Conservation (phyloP, 768 basidiomycete species). For the Exidia glandulosa region DNA sequence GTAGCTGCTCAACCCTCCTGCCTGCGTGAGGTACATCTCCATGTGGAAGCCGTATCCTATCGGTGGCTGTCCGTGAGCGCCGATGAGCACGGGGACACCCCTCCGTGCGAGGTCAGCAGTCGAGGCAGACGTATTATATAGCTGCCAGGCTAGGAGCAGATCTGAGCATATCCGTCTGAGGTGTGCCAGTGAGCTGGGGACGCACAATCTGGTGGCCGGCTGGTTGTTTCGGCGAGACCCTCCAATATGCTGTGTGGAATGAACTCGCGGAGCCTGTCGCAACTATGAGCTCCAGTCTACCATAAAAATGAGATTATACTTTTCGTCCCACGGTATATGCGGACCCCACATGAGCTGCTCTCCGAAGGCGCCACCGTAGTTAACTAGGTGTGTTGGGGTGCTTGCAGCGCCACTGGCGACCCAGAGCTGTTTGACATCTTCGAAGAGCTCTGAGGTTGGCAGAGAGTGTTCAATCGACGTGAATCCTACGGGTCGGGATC, state of each 20-base stretch:
- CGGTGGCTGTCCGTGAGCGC: conserved; percentile 57
- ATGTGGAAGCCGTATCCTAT: conserved; percentile 67
- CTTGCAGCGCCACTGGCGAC: conserved; percentile 57
- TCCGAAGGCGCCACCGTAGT: conserved; percentile 63
- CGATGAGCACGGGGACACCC: conserved; percentile 53
- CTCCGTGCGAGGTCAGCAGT: conserved; percentile 57
- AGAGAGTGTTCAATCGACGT: conserved; percentile 65
- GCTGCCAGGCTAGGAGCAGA: conserved; percentile 31
- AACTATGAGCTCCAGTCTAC: background rate
- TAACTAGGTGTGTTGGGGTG: conserved; percentile 66
- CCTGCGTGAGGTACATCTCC: conserved; percentile 54
- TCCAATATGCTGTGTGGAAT: conserved; percentile 56
- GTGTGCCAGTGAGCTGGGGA: background rate
- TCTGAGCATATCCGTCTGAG: background rate
- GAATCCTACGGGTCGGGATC: conserved; percentile 39
- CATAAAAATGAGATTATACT: conserved; percentile 27
- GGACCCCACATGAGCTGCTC: conserved; percentile 58
- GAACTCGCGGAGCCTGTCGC: conserved; percentile 46
- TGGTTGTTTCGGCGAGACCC: conserved; percentile 45
- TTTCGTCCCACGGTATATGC: conserved; percentile 56
- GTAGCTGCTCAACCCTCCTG: conserved; percentile 59
- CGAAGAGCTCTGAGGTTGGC: conserved; percentile 53
- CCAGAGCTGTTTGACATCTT: conserved; percentile 53
- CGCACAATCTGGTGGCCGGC: conserved; percentile 49
- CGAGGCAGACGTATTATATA: conserved; percentile 61